Conservation (phyloP, 495 filamentous ascomycete species). For the Arthonia radiata region DNA sequence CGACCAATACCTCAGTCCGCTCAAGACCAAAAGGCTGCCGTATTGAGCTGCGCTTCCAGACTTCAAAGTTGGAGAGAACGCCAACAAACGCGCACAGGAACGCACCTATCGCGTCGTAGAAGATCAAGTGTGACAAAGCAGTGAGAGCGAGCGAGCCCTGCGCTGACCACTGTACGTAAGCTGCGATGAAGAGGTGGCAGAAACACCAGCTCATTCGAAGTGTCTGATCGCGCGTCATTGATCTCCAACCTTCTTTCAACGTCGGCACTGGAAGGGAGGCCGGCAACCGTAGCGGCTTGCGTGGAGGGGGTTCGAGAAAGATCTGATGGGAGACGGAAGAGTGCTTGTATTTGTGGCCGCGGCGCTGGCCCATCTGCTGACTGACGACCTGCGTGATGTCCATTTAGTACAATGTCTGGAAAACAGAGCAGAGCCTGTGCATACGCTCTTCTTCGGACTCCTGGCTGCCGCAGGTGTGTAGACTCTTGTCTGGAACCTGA, state of each 20-base stretch:
- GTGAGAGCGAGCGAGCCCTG: constrained; percentile 80
- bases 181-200: constrained; percentile 61
- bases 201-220: constrained; percentile 68
- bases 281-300: constrained; percentile 72
- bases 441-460: background rate
- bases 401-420: constrained; percentile 3
- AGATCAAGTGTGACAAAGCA: constrained; percentile 71
- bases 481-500: constrained; percentile 64
- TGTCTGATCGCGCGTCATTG: constrained; percentile 71
- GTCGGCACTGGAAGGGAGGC: constrained; percentile 88
- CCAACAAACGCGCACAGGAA: constrained; percentile 85
- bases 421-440: constrained; percentile 2
- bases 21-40: constrained; percentile 86
- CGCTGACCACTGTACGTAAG: constrained; percentile 60
- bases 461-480: constrained; percentile 21
- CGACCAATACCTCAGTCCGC: constrained; percentile 75
- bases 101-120: constrained; percentile 84
- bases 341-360: constrained; percentile 95
- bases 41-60: constrained; percentile 83
- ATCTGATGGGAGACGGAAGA: constrained; percentile 90
- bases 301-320: constrained; percentile 78
- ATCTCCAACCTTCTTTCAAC: constrained; percentile 53
- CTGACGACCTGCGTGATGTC: too few species aligned
- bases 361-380: constrained; percentile 65
- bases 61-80: constrained; percentile 83